Conservation (phyloP, 2,329 filamentous ascomycete genomes). For the Diaporthe sp. region DNA sequence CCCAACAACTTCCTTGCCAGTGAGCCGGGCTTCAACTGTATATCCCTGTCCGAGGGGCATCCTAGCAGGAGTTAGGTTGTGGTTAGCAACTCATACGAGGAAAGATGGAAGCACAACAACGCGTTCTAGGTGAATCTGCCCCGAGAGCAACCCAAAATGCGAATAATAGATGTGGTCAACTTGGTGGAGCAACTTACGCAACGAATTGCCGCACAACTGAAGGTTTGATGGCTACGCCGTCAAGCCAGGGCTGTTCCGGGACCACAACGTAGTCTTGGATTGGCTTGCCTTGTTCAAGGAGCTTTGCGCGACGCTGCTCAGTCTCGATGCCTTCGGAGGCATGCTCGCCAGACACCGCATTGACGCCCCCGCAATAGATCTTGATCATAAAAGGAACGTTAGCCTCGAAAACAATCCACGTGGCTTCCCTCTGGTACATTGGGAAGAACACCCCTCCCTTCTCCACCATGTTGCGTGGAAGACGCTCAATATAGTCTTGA, state of each 20-base stretch:
- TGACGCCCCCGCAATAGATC: slow-evolving; percentile 55
- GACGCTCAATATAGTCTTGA: background rate
- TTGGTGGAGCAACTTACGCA: slow-evolving; percentile 42
- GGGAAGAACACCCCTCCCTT: slow-evolving; percentile 47
- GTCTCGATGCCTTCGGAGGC: slow-evolving; percentile 40
- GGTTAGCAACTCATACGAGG: background rate
- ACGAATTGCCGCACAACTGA: slow-evolving; percentile 61
- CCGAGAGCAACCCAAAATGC: background rate
- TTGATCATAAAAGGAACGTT: slow-evolving; percentile 51
- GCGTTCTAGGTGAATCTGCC: background rate
- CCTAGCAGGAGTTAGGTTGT: background rate
- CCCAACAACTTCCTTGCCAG: slow-evolving; percentile 53
- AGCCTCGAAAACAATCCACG: slow-evolving; percentile 53
- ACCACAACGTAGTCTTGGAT: slow-evolving; percentile 52
- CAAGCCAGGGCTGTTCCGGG: slow-evolving; percentile 54
- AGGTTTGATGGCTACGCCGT: slow-evolving; percentile 52
- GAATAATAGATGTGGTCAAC: background rate
- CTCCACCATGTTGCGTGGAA: background rate
- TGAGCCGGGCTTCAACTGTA: slow-evolving; percentile 60
- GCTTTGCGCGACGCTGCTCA: slow-evolving; percentile 6
- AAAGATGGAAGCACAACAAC: background rate
- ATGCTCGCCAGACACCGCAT: slow-evolving; percentile 54
- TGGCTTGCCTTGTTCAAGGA: slow-evolving; percentile 23
- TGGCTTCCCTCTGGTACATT: slow-evolving; percentile 58
- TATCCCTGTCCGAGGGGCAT: slow-evolving; percentile 57